Evolutionary conservation across 2,329 filamentous ascomycete species (phyloP).

Genomic region (Thermoascus crustaceus): DNA sequence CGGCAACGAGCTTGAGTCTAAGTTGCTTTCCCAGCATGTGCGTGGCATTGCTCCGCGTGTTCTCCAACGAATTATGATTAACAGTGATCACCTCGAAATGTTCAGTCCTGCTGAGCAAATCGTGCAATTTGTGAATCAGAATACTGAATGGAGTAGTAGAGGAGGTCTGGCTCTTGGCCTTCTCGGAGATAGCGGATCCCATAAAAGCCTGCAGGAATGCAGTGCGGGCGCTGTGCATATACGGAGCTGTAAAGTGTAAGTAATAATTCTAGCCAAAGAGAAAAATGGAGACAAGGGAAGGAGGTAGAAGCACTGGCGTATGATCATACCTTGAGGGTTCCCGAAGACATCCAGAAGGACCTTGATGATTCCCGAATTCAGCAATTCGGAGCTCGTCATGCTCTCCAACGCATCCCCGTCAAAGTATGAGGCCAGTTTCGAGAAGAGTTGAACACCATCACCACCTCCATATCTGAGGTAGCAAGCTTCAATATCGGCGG

Average conservation of each 20-base stretch:
- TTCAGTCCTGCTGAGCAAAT: slow-evolving; percentile 89
- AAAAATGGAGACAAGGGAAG: neutral
- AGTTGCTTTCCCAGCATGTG: slow-evolving; percentile 97
- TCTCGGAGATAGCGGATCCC: slow-evolving; percentile 56
- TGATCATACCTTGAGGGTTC: slow-evolving; percentile 47
- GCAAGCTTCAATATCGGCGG: slow-evolving; percentile 61
- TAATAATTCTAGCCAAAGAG: slow-evolving; percentile 4
- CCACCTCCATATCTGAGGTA: slow-evolving; percentile 46
- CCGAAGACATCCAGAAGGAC: slow-evolving; percentile 76
- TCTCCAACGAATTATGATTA: slow-evolving; percentile 84
- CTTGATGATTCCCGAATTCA: slow-evolving; percentile 82
- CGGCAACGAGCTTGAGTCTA: slow-evolving; percentile 76
- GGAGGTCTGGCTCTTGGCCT: slow-evolving; percentile 55
- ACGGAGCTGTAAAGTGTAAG: slow-evolving; percentile 9
- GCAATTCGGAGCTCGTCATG: slow-evolving; percentile 88
- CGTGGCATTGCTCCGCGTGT: slow-evolving; percentile 79
- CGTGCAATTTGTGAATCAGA: slow-evolving; percentile 87
- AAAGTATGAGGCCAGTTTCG: slow-evolving; percentile 71
- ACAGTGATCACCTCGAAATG: slow-evolving; percentile 97
- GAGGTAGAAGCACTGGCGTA: too few relatives aligned
- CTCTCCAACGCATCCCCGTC: slow-evolving; percentile 82
- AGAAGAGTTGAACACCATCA: slow-evolving; percentile 61
- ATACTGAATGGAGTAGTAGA: slow-evolving; percentile 81
- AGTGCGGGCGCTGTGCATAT: slow-evolving; percentile 55
- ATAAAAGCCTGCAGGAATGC: slow-evolving; percentile 91